phyloP scores from a whole-genome alignment of 2,329 filamentous ascomycete species.

The Tricladium varicosporioides region DNA sequence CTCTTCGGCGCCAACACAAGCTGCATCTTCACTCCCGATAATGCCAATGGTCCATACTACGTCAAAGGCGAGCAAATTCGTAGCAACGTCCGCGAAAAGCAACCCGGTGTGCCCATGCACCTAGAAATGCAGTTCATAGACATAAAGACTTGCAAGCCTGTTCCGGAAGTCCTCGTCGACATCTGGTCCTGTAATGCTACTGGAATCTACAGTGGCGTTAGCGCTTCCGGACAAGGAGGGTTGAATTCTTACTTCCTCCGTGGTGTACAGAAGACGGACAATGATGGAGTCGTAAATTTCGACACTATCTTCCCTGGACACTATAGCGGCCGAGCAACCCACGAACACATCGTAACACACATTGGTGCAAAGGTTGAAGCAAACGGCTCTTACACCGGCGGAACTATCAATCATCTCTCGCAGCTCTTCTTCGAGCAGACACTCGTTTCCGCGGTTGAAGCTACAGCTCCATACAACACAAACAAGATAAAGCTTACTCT shows the following conservation, averaged over 20 bases:
- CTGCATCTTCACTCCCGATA: constrained; percentile 50
- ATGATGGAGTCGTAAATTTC: constrained; percentile 40
- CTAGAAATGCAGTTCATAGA: constrained; percentile 54
- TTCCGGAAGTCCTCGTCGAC: constrained; percentile 48
- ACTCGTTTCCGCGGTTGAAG: constrained; percentile 53
- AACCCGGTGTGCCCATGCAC: constrained; percentile 46
- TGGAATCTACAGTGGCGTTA: constrained; percentile 13
- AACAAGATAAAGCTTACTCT: constrained; percentile 36
- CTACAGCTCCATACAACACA: constrained; percentile 44
- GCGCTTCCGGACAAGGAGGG: constrained; percentile 6
- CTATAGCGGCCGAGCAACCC: constrained; percentile 43
- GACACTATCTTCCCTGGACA: constrained; percentile 45
- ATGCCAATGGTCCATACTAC: constrained; percentile 54
- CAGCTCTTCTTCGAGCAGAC: constrained; percentile 65
- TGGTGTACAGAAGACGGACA: constrained; percentile 40
- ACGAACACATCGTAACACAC: constrained; percentile 11
- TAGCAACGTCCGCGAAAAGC: constrained; percentile 43
- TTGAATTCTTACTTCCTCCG: constrained; percentile 21
- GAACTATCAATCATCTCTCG: constrained; percentile 33
- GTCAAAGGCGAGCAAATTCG: constrained; percentile 50
- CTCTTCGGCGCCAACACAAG: constrained; percentile 27
- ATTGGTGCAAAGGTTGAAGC: constrained; percentile 1
- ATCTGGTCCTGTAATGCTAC: constrained; percentile 43
- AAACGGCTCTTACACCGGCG: constrained; percentile 9
- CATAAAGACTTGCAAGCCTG: constrained; percentile 49